Conservation (phyloP, 2,329 filamentous ascomycete species). For the Dothistroma septosporum region DNA sequence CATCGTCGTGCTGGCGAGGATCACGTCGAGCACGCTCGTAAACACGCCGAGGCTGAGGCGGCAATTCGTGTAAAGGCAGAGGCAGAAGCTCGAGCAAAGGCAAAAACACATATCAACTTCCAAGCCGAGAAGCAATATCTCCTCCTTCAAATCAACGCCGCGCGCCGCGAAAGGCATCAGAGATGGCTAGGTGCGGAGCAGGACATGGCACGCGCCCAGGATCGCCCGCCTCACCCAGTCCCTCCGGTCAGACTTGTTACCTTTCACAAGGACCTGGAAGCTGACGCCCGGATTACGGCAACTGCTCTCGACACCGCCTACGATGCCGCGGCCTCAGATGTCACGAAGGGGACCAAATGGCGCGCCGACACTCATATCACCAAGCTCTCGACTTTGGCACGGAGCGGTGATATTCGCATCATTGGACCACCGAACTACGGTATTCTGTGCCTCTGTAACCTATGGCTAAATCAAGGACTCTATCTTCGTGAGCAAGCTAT, state of each 20-base stretch:
- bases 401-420: not conserved
- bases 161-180: not conserved
- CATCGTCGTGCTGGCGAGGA: not conserved
- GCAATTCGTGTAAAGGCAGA: conserved; percentile 22
- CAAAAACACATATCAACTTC: not conserved
- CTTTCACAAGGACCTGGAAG: conserved; percentile 2
- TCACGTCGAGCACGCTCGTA: not conserved
- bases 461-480: not conserved
- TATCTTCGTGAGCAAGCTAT: not conserved
- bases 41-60: not conserved
- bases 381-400: not conserved
- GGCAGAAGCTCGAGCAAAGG: not conserved
- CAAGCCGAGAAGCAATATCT: not conserved
- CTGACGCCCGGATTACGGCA: conserved; percentile 1
- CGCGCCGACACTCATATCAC: not conserved
- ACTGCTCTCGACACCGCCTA: not conserved
- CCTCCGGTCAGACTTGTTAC: not conserved
- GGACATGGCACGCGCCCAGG: not conserved
- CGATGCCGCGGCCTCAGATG: not conserved
- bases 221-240: not conserved
- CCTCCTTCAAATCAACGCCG: not conserved
- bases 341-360: not conserved
- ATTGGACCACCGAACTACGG: conserved; percentile 3
- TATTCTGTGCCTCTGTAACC: not conserved
- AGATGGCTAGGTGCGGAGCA: not conserved